Conservation (phyloP, 352 stramenopile genomes). For the Pythium insidiosum region DNA sequence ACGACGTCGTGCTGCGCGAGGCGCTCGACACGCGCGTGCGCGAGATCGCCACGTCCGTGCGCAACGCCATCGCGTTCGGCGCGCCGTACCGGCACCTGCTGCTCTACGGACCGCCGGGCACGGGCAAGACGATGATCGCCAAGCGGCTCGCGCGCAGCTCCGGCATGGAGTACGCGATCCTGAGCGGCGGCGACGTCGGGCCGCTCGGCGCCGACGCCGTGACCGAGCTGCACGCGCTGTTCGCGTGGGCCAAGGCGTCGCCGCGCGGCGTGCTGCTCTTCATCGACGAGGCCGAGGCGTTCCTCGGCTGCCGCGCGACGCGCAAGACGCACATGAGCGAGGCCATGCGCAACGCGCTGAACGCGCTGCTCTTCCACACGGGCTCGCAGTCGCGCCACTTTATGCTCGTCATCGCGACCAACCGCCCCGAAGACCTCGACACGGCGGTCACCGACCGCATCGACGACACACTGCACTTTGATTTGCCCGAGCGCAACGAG, state of each 20-base stretch:
- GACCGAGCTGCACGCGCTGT: constrained; percentile 73
- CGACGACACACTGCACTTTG: constrained; percentile 78
- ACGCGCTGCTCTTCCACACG: constrained; percentile 79
- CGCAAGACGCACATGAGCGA: constrained; percentile 82
- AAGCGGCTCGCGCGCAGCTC: constrained; percentile 58
- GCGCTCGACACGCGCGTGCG: constrained; percentile 51
- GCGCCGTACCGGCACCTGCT: constrained; percentile 79
- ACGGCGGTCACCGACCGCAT: constrained; percentile 73
- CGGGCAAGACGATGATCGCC: constrained; percentile 86
- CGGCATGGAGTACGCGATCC: constrained; percentile 77
- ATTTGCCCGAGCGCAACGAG: constrained; percentile 53
- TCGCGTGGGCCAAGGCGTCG: constrained; percentile 74
- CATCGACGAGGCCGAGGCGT: constrained; percentile 84
- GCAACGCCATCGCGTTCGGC: constrained; percentile 48
- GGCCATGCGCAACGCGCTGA: constrained; percentile 74
- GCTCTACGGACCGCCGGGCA: constrained; percentile 76
- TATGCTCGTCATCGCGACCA: constrained; percentile 81
- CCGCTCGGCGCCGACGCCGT: constrained; percentile 68
- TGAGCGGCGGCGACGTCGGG: constrained; percentile 80
- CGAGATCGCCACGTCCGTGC: constrained; percentile 50
- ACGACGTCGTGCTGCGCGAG: constrained; percentile 48
- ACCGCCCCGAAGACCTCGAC: constrained; percentile 74
- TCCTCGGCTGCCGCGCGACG: constrained; percentile 62
- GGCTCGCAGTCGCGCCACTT: constrained; percentile 62
- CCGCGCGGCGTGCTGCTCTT: constrained; percentile 78